Conservation (phyloP, 1,284 basidiomycete genomes). For the Uromyces viciae-fabae region DNA sequence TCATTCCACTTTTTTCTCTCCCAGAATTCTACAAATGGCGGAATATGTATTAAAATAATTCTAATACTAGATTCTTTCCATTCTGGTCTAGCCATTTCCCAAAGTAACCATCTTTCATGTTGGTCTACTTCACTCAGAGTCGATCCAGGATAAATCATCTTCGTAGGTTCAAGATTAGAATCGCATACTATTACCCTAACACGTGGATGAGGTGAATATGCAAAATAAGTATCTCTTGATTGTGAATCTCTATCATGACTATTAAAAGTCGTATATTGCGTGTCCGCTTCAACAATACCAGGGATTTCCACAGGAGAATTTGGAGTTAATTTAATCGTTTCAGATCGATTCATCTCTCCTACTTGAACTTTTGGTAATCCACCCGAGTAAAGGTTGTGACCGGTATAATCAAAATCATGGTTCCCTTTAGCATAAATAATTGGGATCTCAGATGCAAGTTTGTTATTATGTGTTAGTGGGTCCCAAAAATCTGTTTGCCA, state of each 20-base stretch:
- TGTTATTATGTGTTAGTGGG: conserved; percentile 45
- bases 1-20: conserved; percentile 47
- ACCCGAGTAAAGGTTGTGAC: conserved; percentile 48
- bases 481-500: conserved; percentile 52
- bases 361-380: conserved; percentile 45
- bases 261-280: conserved; percentile 2
- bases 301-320: conserved; percentile 4
- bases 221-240: conserved; percentile 46
- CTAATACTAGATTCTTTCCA: conserved; percentile 48
- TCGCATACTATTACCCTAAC: conserved; percentile 49
- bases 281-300: conserved; percentile 3
- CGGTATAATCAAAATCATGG: conserved; percentile 49
- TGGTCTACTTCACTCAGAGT: conserved; percentile 43
- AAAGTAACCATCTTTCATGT: conserved; percentile 49
- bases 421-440: conserved; percentile 49
- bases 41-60: conserved; percentile 48
- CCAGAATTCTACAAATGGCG: conserved; percentile 51
- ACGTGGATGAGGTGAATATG: conserved; percentile 47
- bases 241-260: conserved; percentile 30
- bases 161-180: conserved; percentile 46
- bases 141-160: background rate
- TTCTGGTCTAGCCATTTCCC: conserved; percentile 46
- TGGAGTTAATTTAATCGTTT: background rate
- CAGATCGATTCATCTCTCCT: conserved; percentile 31
- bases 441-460: conserved; percentile 34